Percentiles rank a stretch among this genome's conserved stretches.
Conservation (phyloP, 164 flowering plant species). For the Tetracentron sinense region DNA sequence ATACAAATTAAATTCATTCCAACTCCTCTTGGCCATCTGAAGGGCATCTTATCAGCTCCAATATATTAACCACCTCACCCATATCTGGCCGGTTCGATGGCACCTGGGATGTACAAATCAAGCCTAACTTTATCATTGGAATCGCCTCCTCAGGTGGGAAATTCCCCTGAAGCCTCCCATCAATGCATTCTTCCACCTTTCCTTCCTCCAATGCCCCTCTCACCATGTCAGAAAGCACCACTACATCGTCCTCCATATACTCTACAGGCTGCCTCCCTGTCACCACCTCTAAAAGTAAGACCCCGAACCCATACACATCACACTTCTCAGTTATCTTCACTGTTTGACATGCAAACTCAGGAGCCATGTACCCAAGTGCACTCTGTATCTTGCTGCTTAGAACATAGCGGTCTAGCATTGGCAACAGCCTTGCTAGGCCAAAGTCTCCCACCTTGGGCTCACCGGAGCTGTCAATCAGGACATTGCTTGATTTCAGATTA, state of each 20-base stretch:
- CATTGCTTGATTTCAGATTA: slow-evolving; percentile 79
- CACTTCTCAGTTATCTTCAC: slow-evolving; percentile 91
- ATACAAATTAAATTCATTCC: slow-evolving; percentile 21
- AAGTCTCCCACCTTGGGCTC: slow-evolving; percentile 84
- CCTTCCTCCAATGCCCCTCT: slow-evolving; percentile 83
- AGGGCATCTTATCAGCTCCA: slow-evolving; percentile 83
- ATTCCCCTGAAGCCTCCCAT: slow-evolving; percentile 51
- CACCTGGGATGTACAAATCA: slow-evolving; percentile 93
- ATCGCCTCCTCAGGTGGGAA: slow-evolving; percentile 81
- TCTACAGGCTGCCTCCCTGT: slow-evolving; percentile 93
- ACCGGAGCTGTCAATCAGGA: slow-evolving; percentile 57
- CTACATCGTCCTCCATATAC: slow-evolving; percentile 96
- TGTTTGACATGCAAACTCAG: slow-evolving; percentile 85
- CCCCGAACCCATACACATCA: slow-evolving; percentile 91
- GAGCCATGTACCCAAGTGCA: slow-evolving; percentile 98
- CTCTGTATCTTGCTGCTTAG: slow-evolving; percentile 95
- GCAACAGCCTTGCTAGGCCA: slow-evolving; percentile 76
- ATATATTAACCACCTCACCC: slow-evolving; percentile 86
- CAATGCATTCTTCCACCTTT: slow-evolving; percentile 73
- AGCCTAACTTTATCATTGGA: slow-evolving; percentile 77
- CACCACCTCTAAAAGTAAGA: slow-evolving; percentile 71
- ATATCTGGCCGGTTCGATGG: slow-evolving; percentile 93
- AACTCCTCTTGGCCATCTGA: slow-evolving; percentile 66
- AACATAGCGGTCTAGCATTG: slow-evolving; percentile 78
- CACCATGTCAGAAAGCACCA: slow-evolving; percentile 82